Percentiles rank a stretch among this genome's conserved stretches.
phyloP scores from a whole-genome alignment of 176 grass and related monocot genomes.

The Carex scoparia region DNA sequence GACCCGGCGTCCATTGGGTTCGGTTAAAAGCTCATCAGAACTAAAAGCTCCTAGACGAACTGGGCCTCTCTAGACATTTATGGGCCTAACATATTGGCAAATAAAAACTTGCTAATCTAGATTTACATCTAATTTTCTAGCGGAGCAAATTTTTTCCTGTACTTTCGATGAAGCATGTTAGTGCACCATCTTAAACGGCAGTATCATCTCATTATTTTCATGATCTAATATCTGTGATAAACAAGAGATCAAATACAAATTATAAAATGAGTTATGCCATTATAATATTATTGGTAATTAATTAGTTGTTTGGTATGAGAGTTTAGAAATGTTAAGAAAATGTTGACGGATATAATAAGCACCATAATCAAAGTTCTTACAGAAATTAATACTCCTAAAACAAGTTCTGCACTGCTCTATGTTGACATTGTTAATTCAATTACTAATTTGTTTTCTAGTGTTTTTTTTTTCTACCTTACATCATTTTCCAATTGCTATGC shows the following conservation, averaged over 20 bases:
- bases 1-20: too few relatives aligned
- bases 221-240: too few relatives aligned
- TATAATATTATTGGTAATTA: neutral
- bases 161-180: neutral
- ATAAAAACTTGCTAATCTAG: too few relatives aligned
- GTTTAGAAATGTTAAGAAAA: neutral
- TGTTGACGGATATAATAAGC: neutral
- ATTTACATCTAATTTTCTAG: neutral
- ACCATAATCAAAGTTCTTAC: neutral
- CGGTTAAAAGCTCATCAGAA: too few relatives aligned
- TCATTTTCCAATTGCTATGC: neutral
- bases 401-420: too few relatives aligned
- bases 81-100: too few relatives aligned
- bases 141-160: conserved; percentile 4
- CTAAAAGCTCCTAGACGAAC: too few relatives aligned
- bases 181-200: too few relatives aligned
- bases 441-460: too few relatives aligned
- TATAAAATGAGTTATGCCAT: neutral
- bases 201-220: too few relatives aligned
- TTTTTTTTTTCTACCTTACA: neutral
- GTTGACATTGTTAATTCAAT: too few relatives aligned
- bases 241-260: too few relatives aligned
- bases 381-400: neutral
- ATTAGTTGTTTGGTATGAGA: neutral
- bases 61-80: neutral